These are phyloP conservation scores for Diaporthe sp. DNA, from an alignment of 2,329 filamentous ascomycete species.

Conservation along the genomic window DNA sequence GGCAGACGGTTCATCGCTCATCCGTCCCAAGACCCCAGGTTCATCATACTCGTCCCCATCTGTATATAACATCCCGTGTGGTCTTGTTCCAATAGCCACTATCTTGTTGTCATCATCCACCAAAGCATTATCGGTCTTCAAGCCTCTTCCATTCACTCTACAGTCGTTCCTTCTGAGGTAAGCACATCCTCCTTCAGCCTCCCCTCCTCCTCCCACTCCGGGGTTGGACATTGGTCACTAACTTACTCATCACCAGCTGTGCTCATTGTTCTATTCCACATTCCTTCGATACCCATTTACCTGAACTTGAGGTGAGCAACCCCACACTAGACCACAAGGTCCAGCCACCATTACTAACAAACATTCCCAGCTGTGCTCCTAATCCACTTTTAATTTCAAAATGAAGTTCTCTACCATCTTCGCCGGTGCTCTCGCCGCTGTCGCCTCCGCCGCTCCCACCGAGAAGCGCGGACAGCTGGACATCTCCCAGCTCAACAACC, in stretches of 20 bases:
- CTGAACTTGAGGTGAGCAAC: conserved; percentile 53
- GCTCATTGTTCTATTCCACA: conserved; percentile 61
- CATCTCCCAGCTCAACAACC: conserved; percentile 56
- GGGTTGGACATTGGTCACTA: conserved; percentile 43
- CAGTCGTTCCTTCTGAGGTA: conserved; percentile 64
- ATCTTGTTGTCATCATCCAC: conserved; percentile 54
- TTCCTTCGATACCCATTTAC: conserved; percentile 54
- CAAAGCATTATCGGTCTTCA: conserved; percentile 47
- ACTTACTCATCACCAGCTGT: conserved; percentile 55
- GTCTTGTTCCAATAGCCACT: conserved; percentile 43
- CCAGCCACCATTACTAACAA: conserved; percentile 40
- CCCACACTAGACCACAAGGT: neutral
- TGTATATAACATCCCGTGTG: conserved; percentile 56
- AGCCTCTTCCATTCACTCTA: conserved; percentile 53
- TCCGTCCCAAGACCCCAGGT: conserved; percentile 38
- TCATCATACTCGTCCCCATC: conserved; percentile 19
- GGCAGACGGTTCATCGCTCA: conserved; percentile 46
- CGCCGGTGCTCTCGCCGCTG: conserved; percentile 59
- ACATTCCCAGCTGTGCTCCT: conserved; percentile 59
- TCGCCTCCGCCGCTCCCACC: conserved; percentile 60
- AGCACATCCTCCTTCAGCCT: conserved; percentile 41
- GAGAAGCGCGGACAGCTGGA: conserved; percentile 56
- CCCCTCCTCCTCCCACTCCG: no score
- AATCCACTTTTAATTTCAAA: conserved; percentile 51
- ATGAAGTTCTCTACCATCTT: conserved; percentile 66